Evolutionary conservation across 768 basidiomycete genomes (phyloP).

Genomic region (Suillus lakei): DNA sequence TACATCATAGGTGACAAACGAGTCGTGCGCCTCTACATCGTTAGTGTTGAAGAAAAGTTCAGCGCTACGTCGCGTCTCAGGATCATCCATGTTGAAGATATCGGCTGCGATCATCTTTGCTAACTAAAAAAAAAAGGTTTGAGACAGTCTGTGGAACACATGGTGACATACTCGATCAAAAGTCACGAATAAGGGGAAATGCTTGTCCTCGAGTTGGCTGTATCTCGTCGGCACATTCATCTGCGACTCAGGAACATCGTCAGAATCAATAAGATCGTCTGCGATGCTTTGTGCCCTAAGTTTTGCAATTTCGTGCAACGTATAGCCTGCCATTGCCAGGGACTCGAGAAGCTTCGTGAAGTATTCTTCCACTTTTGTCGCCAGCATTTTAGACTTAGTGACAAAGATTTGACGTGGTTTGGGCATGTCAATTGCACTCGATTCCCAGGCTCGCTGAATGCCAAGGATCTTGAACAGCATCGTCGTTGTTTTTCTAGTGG

Average conservation of each 20-base stretch:
- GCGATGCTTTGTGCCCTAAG: constrained; percentile 25
- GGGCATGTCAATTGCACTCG: constrained; percentile 34
- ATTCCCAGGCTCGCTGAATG: constrained; percentile 58
- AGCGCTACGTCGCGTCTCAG: constrained; percentile 5
- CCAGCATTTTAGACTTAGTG: constrained; percentile 68
- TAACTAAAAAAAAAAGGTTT: constrained; percentile 17
- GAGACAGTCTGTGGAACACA: background rate
- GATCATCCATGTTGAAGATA: constrained; percentile 15
- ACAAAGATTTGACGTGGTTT: constrained; percentile 74
- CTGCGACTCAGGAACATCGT: constrained; percentile 40
- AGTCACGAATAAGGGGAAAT: constrained; percentile 76
- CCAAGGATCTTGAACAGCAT: constrained; percentile 80
- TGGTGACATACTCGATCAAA: constrained; percentile 55
- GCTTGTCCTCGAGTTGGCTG: constrained; percentile 56
- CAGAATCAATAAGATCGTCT: constrained; percentile 37
- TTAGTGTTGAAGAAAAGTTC: constrained; percentile 18
- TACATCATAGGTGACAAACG: constrained; percentile 46
- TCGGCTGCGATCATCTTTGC: constrained; percentile 33
- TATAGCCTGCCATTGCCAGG: constrained; percentile 39
- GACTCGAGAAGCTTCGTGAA: constrained; percentile 58
- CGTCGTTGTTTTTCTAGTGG: constrained; percentile 69
- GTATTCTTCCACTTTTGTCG: constrained; percentile 68
- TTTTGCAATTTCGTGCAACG: constrained; percentile 43
- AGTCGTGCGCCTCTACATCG: constrained; percentile 21
- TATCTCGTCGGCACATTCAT: constrained; percentile 47